These are phyloP conservation scores for Acacia melanoxylon DNA, from an alignment of 306 rosid species.

Conservation along the genomic window DNA sequence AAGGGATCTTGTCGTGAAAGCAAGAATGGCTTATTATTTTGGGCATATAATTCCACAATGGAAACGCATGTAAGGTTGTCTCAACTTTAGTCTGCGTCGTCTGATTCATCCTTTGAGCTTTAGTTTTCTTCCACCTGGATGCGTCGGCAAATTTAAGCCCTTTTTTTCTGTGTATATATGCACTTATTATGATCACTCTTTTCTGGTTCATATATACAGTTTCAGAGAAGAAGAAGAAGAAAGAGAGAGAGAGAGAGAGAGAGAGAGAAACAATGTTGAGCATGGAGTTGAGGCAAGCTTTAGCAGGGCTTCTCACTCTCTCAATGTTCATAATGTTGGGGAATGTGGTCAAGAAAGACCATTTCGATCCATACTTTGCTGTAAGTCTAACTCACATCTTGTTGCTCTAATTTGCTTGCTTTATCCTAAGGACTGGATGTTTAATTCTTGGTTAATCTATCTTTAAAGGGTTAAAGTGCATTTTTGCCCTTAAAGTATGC, in stretches of 20 bases:
- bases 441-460: not conserved
- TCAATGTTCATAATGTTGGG: slow-evolving; percentile 54
- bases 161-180: not conserved
- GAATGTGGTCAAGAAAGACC: slow-evolving; percentile 50
- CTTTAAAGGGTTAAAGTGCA: too few relatives aligned
- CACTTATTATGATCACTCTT: not conserved
- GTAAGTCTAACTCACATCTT: slow-evolving; percentile 26
- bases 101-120: not conserved
- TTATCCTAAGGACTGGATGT: not conserved
- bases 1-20: slow-evolving; percentile 26
- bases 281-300: slow-evolving; percentile 44
- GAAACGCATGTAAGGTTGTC: slow-evolving; percentile 1
- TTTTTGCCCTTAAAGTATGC: too few relatives aligned
- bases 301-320: slow-evolving; percentile 45
- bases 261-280: slow-evolving; percentile 8
- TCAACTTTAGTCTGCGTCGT: slow-evolving; percentile 6
- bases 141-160: slow-evolving; percentile 19
- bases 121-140: slow-evolving; percentile 28
- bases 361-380: slow-evolving; percentile 30
- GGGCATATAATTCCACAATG: slow-evolving; percentile 23
- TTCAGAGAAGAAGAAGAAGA: not conserved
- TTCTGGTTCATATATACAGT: not conserved
- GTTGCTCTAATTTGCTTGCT: not conserved
- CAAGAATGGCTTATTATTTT: slow-evolving; percentile 14
- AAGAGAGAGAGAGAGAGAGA: not conserved